Conservation (phyloP, 257 asterid species). For the Rehmannia glutinosa region DNA sequence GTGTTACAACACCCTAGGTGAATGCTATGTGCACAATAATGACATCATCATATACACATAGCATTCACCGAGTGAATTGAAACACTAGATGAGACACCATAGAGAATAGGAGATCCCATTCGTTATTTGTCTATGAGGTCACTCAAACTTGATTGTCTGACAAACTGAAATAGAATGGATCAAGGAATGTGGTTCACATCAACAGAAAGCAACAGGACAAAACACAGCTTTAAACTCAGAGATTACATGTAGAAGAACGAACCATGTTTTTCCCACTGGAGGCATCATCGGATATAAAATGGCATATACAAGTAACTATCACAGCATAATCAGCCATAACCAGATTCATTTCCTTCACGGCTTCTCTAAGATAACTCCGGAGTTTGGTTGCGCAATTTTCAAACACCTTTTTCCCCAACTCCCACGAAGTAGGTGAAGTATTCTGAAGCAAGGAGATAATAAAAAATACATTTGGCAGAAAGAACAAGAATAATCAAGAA, state of each 20-base stretch:
- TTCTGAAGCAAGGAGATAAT: slow-evolving; percentile 34
- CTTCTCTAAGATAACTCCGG: slow-evolving; percentile 28
- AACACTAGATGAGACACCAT: background rate
- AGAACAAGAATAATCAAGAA: slow-evolving; percentile 8
- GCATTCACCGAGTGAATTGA: background rate
- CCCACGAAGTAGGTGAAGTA: slow-evolving; percentile 42
- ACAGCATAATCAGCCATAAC: slow-evolving; percentile 39
- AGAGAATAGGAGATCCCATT: background rate
- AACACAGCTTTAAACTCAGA: background rate
- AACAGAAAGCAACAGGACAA: slow-evolving; percentile 12
- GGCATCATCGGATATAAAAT: slow-evolving; percentile 26
- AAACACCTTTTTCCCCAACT: slow-evolving; percentile 48
- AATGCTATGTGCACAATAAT: background rate
- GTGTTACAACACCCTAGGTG: background rate
- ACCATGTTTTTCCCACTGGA: slow-evolving; percentile 36
- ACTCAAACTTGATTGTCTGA: background rate
- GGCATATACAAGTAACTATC: slow-evolving; percentile 33
- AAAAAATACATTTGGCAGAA: slow-evolving; percentile 6
- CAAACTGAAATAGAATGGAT: background rate
- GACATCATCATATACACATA: background rate
- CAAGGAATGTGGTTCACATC: background rate
- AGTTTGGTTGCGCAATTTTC: slow-evolving; percentile 43
- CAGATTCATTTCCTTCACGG: slow-evolving; percentile 36
- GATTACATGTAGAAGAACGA: slow-evolving; percentile 13
- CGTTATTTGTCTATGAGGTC: background rate